A percentile compares a stretch with the other conserved stretches of the same genome.
Evolutionary conservation across 768 basidiomycete species (phyloP).

Genomic region (Psilocybe tampanensis): DNA sequence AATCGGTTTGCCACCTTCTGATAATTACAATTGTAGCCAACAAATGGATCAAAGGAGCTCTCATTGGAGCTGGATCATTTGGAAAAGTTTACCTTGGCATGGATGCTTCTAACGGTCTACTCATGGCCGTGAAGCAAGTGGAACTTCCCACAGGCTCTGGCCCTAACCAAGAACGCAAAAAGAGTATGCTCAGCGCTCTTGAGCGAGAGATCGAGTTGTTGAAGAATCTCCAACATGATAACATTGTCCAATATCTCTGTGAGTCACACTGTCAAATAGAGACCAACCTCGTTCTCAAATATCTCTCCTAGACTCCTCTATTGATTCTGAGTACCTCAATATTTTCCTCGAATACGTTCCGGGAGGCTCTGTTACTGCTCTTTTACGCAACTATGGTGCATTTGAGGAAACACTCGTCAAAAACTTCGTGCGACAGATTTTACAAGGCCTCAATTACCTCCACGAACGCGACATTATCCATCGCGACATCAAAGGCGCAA

Average conservation of each 20-base stretch:
- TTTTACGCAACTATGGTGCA: slow-evolving; percentile 89
- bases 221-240: slow-evolving; percentile 90
- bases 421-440: slow-evolving; percentile 91
- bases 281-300: not conserved
- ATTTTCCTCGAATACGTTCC: slow-evolving; percentile 98
- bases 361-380: slow-evolving; percentile 89
- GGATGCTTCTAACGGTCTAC: slow-evolving; percentile 85
- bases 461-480: slow-evolving; percentile 95
- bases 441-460: slow-evolving; percentile 86
- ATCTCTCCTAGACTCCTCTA: slow-evolving; percentile 74
- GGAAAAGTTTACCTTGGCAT: slow-evolving; percentile 95
- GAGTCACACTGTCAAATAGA: slow-evolving; percentile 29
- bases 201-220: slow-evolving; percentile 94
- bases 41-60: slow-evolving; percentile 97
- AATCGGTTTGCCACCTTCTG: not conserved
- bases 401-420: slow-evolving; percentile 92
- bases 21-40: slow-evolving; percentile 49
- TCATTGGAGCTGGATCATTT: slow-evolving; percentile 94
- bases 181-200: slow-evolving; percentile 88
- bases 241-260: slow-evolving; percentile 99
- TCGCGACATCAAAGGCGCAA: slow-evolving; percentile 98
- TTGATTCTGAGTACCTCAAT: slow-evolving; percentile 89
- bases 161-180: slow-evolving; percentile 90
- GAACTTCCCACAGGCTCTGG: slow-evolving; percentile 84
- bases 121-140: slow-evolving; percentile 99